Conservation (phyloP, 2,329 filamentous ascomycete species). For the Nothopassalora personata region DNA sequence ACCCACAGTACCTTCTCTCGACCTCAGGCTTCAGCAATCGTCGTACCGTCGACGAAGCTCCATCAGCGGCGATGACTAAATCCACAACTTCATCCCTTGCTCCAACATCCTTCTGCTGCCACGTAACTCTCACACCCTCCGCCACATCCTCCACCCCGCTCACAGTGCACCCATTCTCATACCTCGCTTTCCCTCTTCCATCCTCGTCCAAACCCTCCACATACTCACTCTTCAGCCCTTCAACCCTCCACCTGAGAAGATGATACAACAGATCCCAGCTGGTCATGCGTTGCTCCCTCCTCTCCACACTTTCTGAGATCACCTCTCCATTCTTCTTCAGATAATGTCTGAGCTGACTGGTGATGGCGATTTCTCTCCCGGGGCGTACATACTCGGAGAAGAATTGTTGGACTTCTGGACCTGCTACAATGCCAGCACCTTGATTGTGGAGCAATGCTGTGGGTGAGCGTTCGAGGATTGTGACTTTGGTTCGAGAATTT, state of each 20-base stretch:
- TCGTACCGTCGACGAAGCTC: conserved; percentile 30
- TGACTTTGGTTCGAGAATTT: conserved; percentile 18
- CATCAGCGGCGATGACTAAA: conserved; percentile 43
- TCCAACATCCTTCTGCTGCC: conserved; percentile 22
- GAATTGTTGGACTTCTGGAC: conserved; percentile 40
- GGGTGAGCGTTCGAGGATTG: conserved; percentile 41
- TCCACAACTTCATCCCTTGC: conserved; percentile 28
- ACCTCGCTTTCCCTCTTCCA: conserved; percentile 17
- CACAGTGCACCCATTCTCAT: conserved; percentile 31
- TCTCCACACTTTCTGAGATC: conserved; percentile 25
- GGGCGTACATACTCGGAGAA: conserved; percentile 40
- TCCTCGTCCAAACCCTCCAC: conserved; percentile 17
- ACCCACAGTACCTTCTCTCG: conserved; percentile 29
- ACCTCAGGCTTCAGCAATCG: conserved; percentile 24
- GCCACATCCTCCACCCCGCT: conserved; percentile 21
- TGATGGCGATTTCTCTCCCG: conserved; percentile 31
- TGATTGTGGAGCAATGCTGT: conserved; percentile 43
- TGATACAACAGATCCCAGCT: conserved; percentile 47
- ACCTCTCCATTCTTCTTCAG: conserved; percentile 27
- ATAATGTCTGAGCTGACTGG: conserved; percentile 25
- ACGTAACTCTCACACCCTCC: conserved; percentile 23
- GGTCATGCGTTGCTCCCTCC: conserved; percentile 43
- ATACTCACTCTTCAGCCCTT: conserved; percentile 34
- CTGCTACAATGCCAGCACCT: conserved; percentile 46
- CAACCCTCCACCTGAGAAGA: conserved; percentile 43